Conservation (phyloP, 176 grass and related monocot species). For the Carex pumila region DNA sequence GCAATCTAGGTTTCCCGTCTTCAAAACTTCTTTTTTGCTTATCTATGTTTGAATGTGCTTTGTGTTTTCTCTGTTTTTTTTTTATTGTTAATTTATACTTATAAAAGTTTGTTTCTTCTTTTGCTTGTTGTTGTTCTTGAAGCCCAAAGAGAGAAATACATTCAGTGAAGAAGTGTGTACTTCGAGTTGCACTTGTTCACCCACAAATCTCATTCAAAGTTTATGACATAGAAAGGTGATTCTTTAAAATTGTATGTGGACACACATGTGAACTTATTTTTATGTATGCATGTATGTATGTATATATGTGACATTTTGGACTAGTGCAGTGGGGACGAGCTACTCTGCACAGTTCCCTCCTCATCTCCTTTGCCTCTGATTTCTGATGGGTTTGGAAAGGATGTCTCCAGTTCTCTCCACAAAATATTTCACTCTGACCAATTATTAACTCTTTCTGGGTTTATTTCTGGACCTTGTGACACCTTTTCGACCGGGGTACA, state of each 20-base stretch:
- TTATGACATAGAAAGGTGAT: conserved; percentile 68
- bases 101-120: conserved; percentile 20
- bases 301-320: neutral
- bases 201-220: conserved; percentile 81
- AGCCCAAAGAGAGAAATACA: conserved; percentile 69
- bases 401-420: conserved; percentile 63
- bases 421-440: conserved; percentile 64
- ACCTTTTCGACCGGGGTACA: conserved; percentile 52
- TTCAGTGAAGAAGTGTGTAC: conserved; percentile 72
- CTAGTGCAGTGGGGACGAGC: conserved; percentile 58
- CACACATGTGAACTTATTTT: neutral
- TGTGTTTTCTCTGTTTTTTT: neutral
- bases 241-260: neutral
- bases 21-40: neutral
- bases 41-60: conserved; percentile 1
- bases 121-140: conserved; percentile 29
- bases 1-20: conserved; percentile 54
- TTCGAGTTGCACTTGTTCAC: conserved; percentile 67
- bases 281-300: neutral
- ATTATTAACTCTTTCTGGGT: conserved; percentile 66
- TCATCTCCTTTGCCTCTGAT: conserved; percentile 57
- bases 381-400: conserved; percentile 64
- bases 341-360: conserved; percentile 47
- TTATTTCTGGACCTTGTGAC: conserved; percentile 62
- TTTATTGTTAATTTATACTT: conserved; percentile 1